Evolutionary conservation across 1,284 basidiomycete genomes (phyloP).

Genomic region (Leccinum huronense): DNA sequence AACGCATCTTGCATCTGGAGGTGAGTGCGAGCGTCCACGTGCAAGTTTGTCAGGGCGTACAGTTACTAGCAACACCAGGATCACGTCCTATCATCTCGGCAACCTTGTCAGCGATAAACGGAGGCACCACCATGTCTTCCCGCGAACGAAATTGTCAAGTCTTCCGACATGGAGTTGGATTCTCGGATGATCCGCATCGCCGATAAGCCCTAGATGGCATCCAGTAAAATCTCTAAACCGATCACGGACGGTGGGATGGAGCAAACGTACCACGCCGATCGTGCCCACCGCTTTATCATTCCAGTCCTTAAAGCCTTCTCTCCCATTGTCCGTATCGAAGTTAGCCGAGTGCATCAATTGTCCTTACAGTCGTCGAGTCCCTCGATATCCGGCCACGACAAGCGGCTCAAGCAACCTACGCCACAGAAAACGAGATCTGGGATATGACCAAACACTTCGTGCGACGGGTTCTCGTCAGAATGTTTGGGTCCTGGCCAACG

Average conservation of each 20-base stretch:
- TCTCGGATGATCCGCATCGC: slow-evolving; percentile 60
- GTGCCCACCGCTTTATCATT: slow-evolving; percentile 56
- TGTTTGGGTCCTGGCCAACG: slow-evolving; percentile 34
- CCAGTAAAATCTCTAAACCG: not conserved
- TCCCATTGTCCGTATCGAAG: slow-evolving; percentile 50
- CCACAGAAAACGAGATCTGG: slow-evolving; percentile 55
- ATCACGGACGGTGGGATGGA: not conserved
- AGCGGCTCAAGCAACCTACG: slow-evolving; percentile 50
- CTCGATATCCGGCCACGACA: slow-evolving; percentile 59
- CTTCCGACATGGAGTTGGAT: slow-evolving; percentile 53
- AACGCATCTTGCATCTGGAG: slow-evolving; percentile 41
- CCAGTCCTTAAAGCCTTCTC: slow-evolving; percentile 50
- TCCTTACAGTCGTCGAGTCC: slow-evolving; percentile 54
- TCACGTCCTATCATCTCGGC: slow-evolving; percentile 40
- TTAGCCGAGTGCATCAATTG: slow-evolving; percentile 54
- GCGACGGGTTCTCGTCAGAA: slow-evolving; percentile 18
- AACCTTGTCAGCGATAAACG: slow-evolving; percentile 45
- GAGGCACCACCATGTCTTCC: slow-evolving; percentile 57
- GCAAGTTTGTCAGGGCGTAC: slow-evolving; percentile 33
- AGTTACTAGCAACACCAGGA: slow-evolving; percentile 38
- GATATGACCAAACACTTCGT: slow-evolving; percentile 48
- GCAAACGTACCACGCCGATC: slow-evolving; percentile 53
- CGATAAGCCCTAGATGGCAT: slow-evolving; percentile 54
- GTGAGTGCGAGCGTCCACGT: not conserved
- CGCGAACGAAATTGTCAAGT: slow-evolving; percentile 57